These are phyloP conservation scores for Claviceps capensis DNA, from an alignment of 2,329 filamentous ascomycete species.

Conservation along the genomic window DNA sequence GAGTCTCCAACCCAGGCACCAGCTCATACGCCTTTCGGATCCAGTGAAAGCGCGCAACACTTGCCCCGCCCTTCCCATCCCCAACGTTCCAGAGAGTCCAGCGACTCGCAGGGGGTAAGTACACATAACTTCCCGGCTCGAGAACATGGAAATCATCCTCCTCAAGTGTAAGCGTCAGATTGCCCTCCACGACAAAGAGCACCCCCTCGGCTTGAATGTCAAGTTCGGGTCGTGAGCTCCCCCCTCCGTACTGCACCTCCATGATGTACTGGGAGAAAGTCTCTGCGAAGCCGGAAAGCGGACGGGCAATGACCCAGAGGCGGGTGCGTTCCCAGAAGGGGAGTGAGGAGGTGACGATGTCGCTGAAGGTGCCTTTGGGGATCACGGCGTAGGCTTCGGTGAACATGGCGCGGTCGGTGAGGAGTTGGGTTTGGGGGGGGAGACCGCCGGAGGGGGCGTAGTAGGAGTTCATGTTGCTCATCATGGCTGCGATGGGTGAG, in stretches of 20 bases:
- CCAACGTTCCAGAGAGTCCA: conserved; percentile 1
- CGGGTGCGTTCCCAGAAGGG: conserved; percentile 5
- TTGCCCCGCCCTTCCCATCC: no score
- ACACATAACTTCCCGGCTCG: conserved; percentile 3
- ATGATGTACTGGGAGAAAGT: conserved; percentile 7
- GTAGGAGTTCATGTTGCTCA: neutral
- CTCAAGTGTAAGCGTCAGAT: neutral
- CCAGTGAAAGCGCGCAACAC: conserved; percentile 5
- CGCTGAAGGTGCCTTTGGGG: conserved; percentile 5
- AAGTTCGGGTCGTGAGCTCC: conserved; percentile 3
- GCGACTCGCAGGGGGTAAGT: neutral
- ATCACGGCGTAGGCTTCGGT: conserved; percentile 5
- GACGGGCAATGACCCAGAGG: conserved; percentile 5
- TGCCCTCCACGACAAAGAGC: conserved; percentile 3
- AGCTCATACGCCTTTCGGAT: conserved; percentile 4
- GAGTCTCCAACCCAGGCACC: neutral
- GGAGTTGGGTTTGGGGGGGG: conserved; percentile 5
- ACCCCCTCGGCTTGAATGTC: conserved; percentile 1
- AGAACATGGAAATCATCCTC: neutral
- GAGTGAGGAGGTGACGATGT: conserved; percentile 4
- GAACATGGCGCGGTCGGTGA: conserved; percentile 6
- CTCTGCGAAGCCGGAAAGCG: conserved; percentile 5
- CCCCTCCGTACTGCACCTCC: conserved; percentile 2
- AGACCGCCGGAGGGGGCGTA: conserved; percentile 4
- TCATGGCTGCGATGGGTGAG: no score